Base-by-base conservation (phyloP, 495 filamentous ascomycete genomes). In the Aspergillus diversus region DNA sequence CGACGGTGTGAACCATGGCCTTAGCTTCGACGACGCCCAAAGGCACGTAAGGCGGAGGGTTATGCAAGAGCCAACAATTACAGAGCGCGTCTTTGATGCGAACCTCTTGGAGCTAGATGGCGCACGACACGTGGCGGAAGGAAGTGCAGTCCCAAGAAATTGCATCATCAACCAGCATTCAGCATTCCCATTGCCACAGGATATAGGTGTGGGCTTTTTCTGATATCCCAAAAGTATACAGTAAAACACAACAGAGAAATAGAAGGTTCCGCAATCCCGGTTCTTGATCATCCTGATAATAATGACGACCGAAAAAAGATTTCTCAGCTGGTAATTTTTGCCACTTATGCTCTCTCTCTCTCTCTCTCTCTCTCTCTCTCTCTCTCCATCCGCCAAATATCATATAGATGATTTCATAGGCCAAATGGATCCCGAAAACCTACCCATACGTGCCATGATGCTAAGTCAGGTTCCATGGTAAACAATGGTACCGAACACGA, bases 111-210 rank as follows among this genome's bases (percentile, higher is more conserved):
- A 78, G 75, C 48, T 78, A 76, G 64, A 72, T 76, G 65, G 81
- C 82, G 75, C 60, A 70, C 56, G 82, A 84, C 70, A 80, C 75
- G 39, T 84, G 74, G 72, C 77, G 81, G 62, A 70, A 72, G 51
- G 75, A 71, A 65, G 70, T 77, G 13, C 57, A 74, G 72, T 57
- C 68, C 67, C 56, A 46, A 48, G 56, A 42, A 13, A 39, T 39
- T 27, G 21, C 21, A 43, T 43, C 39, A 13, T 43, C 39, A 11
- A 43, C 39, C 39, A 43, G 8, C 39, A 43, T 12, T 8, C 39
- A 43, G 8, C 39, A 43, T 12, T 12, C 39, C 8, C 39, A 43
- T 12, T 43, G 39, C 39, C 39, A 43, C 39, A 43, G 7, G 39
- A 43, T 11, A 43, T 8, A 43, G 7, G 39, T 2, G 37, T 11